phyloP scores from a whole-genome alignment of 176 grass and related monocot genomes.

The Musa itinerans region DNA sequence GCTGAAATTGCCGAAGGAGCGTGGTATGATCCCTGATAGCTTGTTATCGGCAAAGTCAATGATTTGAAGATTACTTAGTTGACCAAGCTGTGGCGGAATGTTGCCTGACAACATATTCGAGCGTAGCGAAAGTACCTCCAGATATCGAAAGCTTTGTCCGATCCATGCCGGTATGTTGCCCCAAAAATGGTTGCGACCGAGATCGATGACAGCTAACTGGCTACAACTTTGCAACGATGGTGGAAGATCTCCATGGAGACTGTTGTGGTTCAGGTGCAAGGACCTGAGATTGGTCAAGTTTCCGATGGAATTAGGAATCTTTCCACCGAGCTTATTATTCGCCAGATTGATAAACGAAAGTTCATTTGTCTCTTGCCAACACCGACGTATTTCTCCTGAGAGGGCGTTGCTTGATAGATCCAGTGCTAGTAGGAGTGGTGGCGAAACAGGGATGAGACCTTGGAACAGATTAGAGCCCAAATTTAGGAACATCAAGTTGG shows the following conservation, averaged over 20 bases:
- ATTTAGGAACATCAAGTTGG: not conserved
- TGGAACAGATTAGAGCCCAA: slow-evolving; percentile 20
- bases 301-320: not conserved
- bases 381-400: slow-evolving; percentile 19
- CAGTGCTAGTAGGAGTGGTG: not conserved
- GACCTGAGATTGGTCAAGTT: not conserved
- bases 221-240: slow-evolving; percentile 8
- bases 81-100: not conserved
- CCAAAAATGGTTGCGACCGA: slow-evolving; percentile 16
- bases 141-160: slow-evolving; percentile 2
- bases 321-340: not conserved
- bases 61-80: slow-evolving; percentile 10
- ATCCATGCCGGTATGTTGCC: slow-evolving; percentile 29
- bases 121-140: slow-evolving; percentile 6
- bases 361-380: not conserved
- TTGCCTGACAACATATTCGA: not conserved
- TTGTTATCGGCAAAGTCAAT: slow-evolving; percentile 21
- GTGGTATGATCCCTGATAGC: not conserved
- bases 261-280: slow-evolving; percentile 9
- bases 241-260: slow-evolving; percentile 10
- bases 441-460: slow-evolving; percentile 15
- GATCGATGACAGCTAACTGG: not conserved
- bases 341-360: not conserved
- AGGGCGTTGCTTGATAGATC: slow-evolving; percentile 29
- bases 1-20: not conserved